These are phyloP conservation scores for Ustilago xerochloae DNA, from an alignment of 1,284 basidiomycete genomes.

Conservation along the genomic window DNA sequence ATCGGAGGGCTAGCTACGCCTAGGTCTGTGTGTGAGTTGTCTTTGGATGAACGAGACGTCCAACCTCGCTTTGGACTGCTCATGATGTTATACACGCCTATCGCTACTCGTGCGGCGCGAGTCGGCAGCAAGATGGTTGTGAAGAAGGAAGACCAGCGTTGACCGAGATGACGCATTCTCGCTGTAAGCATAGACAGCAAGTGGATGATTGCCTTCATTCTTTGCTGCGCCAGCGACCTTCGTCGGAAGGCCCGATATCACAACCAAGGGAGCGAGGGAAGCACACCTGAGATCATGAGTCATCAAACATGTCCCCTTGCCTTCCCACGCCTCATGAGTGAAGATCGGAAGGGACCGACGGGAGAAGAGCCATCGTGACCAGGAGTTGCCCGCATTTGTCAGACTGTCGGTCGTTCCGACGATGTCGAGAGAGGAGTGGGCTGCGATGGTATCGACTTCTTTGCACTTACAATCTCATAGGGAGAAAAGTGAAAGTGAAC, in stretches of 20 bases:
- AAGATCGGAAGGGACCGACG: neutral
- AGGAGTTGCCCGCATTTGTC: neutral
- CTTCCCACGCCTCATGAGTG: neutral
- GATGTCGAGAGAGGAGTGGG: too few species aligned
- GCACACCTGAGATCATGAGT: neutral
- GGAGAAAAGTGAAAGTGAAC: neutral
- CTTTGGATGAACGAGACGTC: neutral
- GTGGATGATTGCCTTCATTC: too few species aligned
- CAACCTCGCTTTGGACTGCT: conserved; percentile 2
- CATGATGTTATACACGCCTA: neutral
- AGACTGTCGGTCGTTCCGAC: neutral
- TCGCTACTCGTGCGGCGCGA: neutral
- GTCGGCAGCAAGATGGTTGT: neutral
- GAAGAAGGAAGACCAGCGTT: neutral
- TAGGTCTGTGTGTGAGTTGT: neutral
- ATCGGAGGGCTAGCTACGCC: neutral
- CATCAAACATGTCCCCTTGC: neutral
- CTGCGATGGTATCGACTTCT: neutral
- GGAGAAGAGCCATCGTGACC: neutral
- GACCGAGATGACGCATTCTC: too few species aligned
- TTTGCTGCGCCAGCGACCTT: too few species aligned
- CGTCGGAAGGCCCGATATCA: too few species aligned
- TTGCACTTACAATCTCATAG: neutral
- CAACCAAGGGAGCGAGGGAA: neutral
- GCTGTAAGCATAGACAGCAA: too few species aligned